Base-by-base conservation (phyloP, 371 early-diverging fungal genomes). In the Umbelopsis sp. region DNA sequence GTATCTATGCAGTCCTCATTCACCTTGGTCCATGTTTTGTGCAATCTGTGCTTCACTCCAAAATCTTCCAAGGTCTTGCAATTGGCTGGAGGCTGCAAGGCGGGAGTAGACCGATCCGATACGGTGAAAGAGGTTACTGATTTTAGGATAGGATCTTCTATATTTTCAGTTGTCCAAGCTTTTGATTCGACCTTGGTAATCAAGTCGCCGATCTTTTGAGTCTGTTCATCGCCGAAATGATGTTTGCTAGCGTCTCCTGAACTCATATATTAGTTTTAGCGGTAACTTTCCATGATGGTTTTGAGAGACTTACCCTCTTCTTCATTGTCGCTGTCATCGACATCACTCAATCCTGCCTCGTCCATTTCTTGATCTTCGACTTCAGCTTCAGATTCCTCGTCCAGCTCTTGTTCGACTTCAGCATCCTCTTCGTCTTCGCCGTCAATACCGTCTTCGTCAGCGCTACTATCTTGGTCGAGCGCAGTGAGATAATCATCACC, bases 101-200 rank as follows among this genome's bases (percentile, higher is more conserved):
- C 67, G 48, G 64, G 66, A 37, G 53, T 20, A n/a, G 73, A 73
- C 2, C 75, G 74, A 16, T 79, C 80, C 16, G 70, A 65, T 9
- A 65, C 67, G 0, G 76, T 77, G 11, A 80, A 79, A 24, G 69
- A 70, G 14, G 80, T 76, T 0, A 86, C 82, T 3, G 83, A 79
- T 25, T 80, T 74, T 65, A 87, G 68, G 11, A 75, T 65, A 9
- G 82, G 79, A 52, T 85, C 84, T 29, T 86, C 77, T 44, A 80
- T 80, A 9, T 70, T 63, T 29, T 81, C 66, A 14, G 80, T 46
- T 24, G 65, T 66, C 76, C 85, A 78, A 57, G 84, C 78, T 66
- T 83, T 83, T 65, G 88, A 80, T 25, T 86, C 85, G 57, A 84
- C 70, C 16, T 70, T 67, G 0, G 85, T 75, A 25, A 89, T 80